Conservation (phyloP, 495 filamentous ascomycete species). For the Penicillium crystallinum region DNA sequence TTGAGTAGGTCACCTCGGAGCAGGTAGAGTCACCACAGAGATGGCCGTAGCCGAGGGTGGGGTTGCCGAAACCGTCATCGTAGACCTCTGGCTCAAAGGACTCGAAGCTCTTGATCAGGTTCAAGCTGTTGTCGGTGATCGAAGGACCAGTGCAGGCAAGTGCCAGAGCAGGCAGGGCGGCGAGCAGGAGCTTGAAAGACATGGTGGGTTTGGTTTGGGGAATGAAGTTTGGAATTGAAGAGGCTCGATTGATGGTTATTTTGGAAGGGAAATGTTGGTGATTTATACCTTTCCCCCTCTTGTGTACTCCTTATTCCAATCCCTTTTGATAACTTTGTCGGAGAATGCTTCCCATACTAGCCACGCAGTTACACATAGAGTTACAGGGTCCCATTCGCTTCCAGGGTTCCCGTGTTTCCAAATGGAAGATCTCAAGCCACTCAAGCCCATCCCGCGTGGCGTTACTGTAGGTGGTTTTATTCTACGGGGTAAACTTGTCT, state of each 20-base stretch:
- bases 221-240: no score
- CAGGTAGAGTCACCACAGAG: constrained; percentile 38
- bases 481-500: background rate
- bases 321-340: no score
- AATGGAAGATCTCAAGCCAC: background rate
- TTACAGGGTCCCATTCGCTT: background rate
- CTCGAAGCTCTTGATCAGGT: constrained; percentile 39
- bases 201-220: background rate
- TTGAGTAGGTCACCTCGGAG: constrained; percentile 37
- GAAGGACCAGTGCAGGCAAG: constrained; percentile 26
- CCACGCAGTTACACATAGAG: background rate
- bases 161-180: constrained; percentile 9
- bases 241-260: no score
- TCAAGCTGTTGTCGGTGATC: constrained; percentile 32
- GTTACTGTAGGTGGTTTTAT: background rate
- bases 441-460: background rate
- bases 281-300: background rate
- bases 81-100: constrained; percentile 26
- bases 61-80: constrained; percentile 40
- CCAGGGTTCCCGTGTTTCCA: background rate
- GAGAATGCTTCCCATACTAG: background rate
- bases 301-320: background rate
- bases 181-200: constrained; percentile 10
- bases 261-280: background rate
- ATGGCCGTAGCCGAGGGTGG: constrained; percentile 50